phyloP scores from a whole-genome alignment of 306 rosid species.

The Castanea mollissima region DNA sequence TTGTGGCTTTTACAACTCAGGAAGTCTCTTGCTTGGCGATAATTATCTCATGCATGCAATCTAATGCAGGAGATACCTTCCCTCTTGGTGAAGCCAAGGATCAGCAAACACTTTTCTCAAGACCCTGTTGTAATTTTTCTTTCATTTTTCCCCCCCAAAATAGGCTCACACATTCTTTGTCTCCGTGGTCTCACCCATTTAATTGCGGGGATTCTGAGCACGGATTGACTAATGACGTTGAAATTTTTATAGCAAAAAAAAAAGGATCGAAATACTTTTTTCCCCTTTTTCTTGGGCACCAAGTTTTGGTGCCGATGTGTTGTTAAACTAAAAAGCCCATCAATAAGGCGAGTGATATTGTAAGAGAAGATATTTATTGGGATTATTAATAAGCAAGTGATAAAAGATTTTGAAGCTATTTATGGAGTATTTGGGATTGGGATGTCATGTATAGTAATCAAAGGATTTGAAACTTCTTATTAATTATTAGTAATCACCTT shows the following conservation, averaged over 20 bases:
- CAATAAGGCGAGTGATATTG: background rate
- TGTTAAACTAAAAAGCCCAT: background rate
- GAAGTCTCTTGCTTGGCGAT: conserved; percentile 29
- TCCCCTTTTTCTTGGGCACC: background rate
- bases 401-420: background rate
- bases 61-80: too few relatives aligned
- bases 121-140: background rate
- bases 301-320: background rate
- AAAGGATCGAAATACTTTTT: background rate
- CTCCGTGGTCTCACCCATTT: conserved; percentile 27
- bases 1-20: conserved; percentile 68
- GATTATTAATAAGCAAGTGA: background rate
- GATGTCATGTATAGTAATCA: background rate
- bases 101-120: background rate
- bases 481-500: too few relatives aligned
- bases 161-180: conserved; percentile 44
- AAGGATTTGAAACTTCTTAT: background rate
- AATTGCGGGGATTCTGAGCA: background rate
- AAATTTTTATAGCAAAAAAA: background rate
- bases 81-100: conserved; percentile 40
- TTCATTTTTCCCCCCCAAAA: conserved; percentile 17
- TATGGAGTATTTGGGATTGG: background rate
- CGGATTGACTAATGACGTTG: conserved; percentile 5
- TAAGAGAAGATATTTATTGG: background rate
- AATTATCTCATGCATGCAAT: too few relatives aligned